Base-by-base conservation (phyloP, 108 stramenopile genomes). In the Cyclotella choctawhatcheeana region DNA sequence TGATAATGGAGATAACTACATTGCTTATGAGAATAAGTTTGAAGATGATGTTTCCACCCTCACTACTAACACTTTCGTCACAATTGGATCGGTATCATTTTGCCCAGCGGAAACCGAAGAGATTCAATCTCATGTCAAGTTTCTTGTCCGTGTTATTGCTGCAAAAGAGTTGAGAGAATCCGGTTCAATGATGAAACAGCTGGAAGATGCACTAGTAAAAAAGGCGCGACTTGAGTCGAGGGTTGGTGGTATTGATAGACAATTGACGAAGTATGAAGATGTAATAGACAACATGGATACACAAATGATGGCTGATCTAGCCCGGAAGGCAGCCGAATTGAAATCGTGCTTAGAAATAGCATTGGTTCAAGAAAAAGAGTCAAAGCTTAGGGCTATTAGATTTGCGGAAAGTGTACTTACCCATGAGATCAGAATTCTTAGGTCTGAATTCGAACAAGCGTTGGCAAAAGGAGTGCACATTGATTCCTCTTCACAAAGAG, bases 271-370 rank as follows among this genome's bases (percentile, higher is more conserved):
- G 44, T 44, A 59, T 35, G 51, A 44, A 44, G 31, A 26, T 24
- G 21, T 60, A 13, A 35, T 60, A 18, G 55, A 54, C 2, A n/a
- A 55, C 54, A 50, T 30, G 14, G 67, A 43, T 14, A 67, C 54
- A 14, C 53, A 67, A 27, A 45, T 69, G 56, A 56, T 40, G 24
- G 45, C 48, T n/a, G 44, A 59, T 6, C 37, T 69, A 44, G 47
- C 69, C 5, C 55, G 69, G 10, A 69, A 69, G 32, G 69, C 69
- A 18, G 54, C 69, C 16, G 69, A 69, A 31, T 26, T 69, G 5
- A 47, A 69, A 45, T 44, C 55, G 20, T 69, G 69, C 40, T 27
- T 58, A 0, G 58, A 56, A 47, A 20, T 31, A 5, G 69, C 69
- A 5, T 31, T 59, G 30, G 44, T 44, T 17, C 69, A 59, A 20